These are phyloP conservation scores for Pestalotiopsis fici DNA, from an alignment of 2,329 filamentous ascomycete genomes.

Conservation along the genomic window DNA sequence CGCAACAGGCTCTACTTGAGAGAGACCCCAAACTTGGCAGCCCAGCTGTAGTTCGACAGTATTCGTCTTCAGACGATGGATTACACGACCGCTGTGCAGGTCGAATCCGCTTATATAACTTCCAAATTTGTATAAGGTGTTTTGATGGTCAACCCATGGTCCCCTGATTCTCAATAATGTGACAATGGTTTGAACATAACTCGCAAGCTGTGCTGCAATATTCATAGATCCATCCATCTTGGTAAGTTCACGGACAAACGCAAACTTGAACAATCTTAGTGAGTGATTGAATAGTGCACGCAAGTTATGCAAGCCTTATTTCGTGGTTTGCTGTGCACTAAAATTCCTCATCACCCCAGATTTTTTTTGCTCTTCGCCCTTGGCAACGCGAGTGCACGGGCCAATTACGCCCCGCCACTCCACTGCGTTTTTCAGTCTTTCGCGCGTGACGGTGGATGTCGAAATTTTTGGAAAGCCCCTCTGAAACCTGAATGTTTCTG, in stretches of 20 bases:
- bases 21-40: slow-evolving; percentile 21
- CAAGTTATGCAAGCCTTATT: too few relatives aligned
- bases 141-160: not conserved
- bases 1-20: slow-evolving; percentile 21
- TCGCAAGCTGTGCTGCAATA: too few relatives aligned
- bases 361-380: not conserved
- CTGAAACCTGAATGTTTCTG: not conserved
- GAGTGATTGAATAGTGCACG: too few relatives aligned
- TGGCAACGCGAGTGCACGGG: slow-evolving; percentile 5
- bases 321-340: too few relatives aligned
- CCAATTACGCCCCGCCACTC: not conserved
- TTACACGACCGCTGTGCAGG: slow-evolving; percentile 21
- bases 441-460: not conserved
- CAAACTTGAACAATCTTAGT: too few relatives aligned
- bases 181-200: too few relatives aligned
- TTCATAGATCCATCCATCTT: too few relatives aligned
- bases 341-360: not conserved
- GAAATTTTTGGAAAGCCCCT: slow-evolving; percentile 7
- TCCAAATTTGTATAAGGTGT: slow-evolving; percentile 12
- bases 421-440: not conserved
- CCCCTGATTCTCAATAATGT: too few relatives aligned
- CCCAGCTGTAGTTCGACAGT: slow-evolving; percentile 25
- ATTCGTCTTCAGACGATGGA: slow-evolving; percentile 23
- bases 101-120: slow-evolving; percentile 26
- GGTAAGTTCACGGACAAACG: too few relatives aligned